Evolutionary conservation across 768 basidiomycete species (phyloP).

Genomic region (Filobasidium floriforme): DNA sequence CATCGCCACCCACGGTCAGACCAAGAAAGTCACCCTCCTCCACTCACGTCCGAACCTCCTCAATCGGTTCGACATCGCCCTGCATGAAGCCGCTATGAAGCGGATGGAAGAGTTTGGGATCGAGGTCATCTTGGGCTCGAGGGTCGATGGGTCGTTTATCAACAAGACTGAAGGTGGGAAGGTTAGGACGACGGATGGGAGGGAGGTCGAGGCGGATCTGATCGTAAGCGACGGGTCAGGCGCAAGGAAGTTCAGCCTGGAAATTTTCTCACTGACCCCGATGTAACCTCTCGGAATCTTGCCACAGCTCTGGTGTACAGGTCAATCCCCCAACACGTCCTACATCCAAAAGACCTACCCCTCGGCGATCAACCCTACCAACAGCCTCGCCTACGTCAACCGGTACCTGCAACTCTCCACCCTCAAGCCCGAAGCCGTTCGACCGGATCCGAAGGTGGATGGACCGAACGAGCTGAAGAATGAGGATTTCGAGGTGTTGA

Average conservation of each 20-base stretch:
- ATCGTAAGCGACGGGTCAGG: slow-evolving; percentile 25
- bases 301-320: slow-evolving; percentile 39
- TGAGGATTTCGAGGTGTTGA: not conserved
- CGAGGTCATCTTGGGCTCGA: slow-evolving; percentile 35
- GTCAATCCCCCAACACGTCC: slow-evolving; percentile 41
- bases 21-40: slow-evolving; percentile 44
- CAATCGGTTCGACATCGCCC: slow-evolving; percentile 39
- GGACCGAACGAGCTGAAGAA: slow-evolving; percentile 8
- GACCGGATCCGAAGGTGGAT: not conserved
- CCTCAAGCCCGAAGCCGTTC: not conserved
- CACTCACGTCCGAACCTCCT: slow-evolving; percentile 43
- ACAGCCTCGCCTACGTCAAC: slow-evolving; percentile 32
- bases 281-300: no score
- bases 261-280: no score
- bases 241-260: no score
- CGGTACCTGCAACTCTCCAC: slow-evolving; percentile 16
- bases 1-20: slow-evolving; percentile 35
- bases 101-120: slow-evolving; percentile 31
- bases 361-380: slow-evolving; percentile 31
- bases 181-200: slow-evolving; percentile 35
- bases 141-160: slow-evolving; percentile 25
- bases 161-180: slow-evolving; percentile 19
- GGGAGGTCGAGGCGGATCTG: slow-evolving; percentile 37
- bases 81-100: slow-evolving; percentile 40
- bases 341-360: slow-evolving; percentile 35